Evolutionary conservation across 768 basidiomycete genomes (phyloP).

Genomic region (Suillus subalutaceus): DNA sequence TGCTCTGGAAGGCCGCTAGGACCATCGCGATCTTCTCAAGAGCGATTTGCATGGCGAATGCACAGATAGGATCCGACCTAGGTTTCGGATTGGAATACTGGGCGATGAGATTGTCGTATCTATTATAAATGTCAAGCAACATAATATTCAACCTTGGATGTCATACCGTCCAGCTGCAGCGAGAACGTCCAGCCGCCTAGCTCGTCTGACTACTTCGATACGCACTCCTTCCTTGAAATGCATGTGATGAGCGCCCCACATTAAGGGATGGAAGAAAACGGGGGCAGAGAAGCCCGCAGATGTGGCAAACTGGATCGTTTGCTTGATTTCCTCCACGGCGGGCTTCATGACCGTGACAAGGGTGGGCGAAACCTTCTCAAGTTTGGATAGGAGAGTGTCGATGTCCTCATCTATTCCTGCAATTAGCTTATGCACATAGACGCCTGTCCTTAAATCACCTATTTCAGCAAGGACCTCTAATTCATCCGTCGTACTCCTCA

Average conservation of each 20-base stretch:
- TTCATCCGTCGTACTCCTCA: slow-evolving; percentile 71
- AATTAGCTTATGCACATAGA: slow-evolving; percentile 8
- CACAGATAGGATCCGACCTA: slow-evolving; percentile 58
- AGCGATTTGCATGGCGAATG: slow-evolving; percentile 75
- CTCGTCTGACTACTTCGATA: slow-evolving; percentile 71
- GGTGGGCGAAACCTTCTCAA: slow-evolving; percentile 64
- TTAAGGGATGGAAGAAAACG: slow-evolving; percentile 71
- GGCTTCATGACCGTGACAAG: slow-evolving; percentile 52
- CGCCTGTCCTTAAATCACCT: slow-evolving; percentile 41
- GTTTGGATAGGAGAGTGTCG: slow-evolving; percentile 52
- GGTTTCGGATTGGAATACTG: slow-evolving; percentile 60
- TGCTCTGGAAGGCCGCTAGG: slow-evolving; percentile 69
- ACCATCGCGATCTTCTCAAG: slow-evolving; percentile 76
- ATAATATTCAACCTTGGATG: slow-evolving; percentile 5
- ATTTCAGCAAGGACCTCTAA: slow-evolving; percentile 69
- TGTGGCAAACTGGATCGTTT: slow-evolving; percentile 58
- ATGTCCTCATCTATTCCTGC: slow-evolving; percentile 58
- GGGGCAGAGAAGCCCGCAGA: slow-evolving; percentile 65
- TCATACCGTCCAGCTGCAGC: slow-evolving; percentile 81
- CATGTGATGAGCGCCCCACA: slow-evolving; percentile 65
- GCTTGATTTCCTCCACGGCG: slow-evolving; percentile 62
- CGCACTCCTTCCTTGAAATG: slow-evolving; percentile 77
- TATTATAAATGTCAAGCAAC: slow-evolving; percentile 26
- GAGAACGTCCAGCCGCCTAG: slow-evolving; percentile 68
- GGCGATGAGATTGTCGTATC: slow-evolving; percentile 73